Evolutionary conservation across 176 grass and related monocot genomes (phyloP), one percentile per base, ranked within the genome.

Genomic region (Oryza brachyantha): DNA sequence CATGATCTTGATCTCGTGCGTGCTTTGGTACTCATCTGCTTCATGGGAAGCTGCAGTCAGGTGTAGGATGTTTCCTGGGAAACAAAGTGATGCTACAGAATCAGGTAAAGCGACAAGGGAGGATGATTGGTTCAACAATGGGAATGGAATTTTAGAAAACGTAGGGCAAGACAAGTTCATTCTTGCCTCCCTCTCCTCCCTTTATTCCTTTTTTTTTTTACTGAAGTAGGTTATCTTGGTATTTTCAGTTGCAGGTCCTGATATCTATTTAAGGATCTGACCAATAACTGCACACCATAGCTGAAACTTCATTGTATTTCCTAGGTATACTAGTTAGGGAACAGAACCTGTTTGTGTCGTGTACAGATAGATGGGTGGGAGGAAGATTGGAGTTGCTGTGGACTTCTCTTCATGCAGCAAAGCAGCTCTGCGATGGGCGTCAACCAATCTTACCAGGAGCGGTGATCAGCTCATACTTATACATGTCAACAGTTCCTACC

Each of bases 321-420:
- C 36, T 45, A 68, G 45, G 6, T 50, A 74, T 28, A 45, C 66
- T 70, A 28, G 81, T 77, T 46, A 40, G 37, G 39, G 60, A 36
- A 24, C 32, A 31, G 61, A n/a, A 73, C 27, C 73, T 74, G 54
- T 39, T 75, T 41, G 68, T 11, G 22, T 68, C 72, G 69, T 38
- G 80, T 61, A 76, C 28, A 61, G 31, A 12, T 74, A 79, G 19
- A 93, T 93, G 91, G 78, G 40, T 42, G 42, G 64, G 34, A 87
- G 89, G 67, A 92, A 90, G 29, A 77, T 90, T 8, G 89, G 93
- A 32, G 74, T 96, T 1, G 93, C 93, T 8, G 85, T 84, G 22
- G 93, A 92, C 76, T 96, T 96, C 66, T 96, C 89, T 0, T 45
- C 79, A 19, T 92, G 93, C 87, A 96, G 93, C 85, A 87, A 90